Conservation (phyloP, 192 early-diverging fungal species). For the Phlyctochytrium arcticum region DNA sequence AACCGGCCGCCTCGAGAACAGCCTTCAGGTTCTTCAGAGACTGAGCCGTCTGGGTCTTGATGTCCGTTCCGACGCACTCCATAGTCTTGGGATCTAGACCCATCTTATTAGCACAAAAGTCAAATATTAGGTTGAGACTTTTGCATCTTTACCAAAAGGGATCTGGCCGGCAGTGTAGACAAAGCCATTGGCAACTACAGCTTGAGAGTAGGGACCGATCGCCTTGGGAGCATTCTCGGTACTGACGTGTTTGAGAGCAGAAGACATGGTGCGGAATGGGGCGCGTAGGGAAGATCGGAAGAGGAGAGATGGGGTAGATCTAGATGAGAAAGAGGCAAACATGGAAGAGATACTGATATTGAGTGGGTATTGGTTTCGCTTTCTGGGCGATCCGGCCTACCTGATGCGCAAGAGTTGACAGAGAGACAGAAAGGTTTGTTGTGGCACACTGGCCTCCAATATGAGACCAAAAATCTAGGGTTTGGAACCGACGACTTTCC, state of each 20-base stretch:
- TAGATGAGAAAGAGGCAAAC: too few relatives aligned
- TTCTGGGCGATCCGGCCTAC: too few relatives aligned
- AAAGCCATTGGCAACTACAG: conserved; percentile 76
- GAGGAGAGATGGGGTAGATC: too few relatives aligned
- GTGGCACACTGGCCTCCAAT: too few relatives aligned
- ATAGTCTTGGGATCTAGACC: conserved; percentile 63
- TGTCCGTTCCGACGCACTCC: conserved; percentile 65
- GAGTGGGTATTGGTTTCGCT: too few relatives aligned
- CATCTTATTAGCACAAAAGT: background rate
- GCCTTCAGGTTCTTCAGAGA: conserved; percentile 76
- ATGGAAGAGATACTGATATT: too few relatives aligned
- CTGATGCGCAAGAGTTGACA: too few relatives aligned
- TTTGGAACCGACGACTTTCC: too few relatives aligned
- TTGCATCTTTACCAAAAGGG: conserved; percentile 19
- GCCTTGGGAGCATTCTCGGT: conserved; percentile 40
- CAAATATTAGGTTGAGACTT: background rate
- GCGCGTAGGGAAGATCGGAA: too few relatives aligned
- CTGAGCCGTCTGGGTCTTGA: conserved; percentile 67
- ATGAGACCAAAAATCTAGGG: too few relatives aligned
- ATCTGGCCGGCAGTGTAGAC: conserved; percentile 66
- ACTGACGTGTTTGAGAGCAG: conserved; percentile 11
- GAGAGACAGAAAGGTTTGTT: too few relatives aligned
- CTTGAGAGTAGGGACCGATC: conserved; percentile 58
- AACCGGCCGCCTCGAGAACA: conserved; percentile 76
- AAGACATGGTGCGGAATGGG: conserved; percentile 34